Evolutionary conservation across 495 filamentous ascomycete genomes (phyloP), one percentile per base, ranked within the genome.

Genomic region (Xylaria venustula): DNA sequence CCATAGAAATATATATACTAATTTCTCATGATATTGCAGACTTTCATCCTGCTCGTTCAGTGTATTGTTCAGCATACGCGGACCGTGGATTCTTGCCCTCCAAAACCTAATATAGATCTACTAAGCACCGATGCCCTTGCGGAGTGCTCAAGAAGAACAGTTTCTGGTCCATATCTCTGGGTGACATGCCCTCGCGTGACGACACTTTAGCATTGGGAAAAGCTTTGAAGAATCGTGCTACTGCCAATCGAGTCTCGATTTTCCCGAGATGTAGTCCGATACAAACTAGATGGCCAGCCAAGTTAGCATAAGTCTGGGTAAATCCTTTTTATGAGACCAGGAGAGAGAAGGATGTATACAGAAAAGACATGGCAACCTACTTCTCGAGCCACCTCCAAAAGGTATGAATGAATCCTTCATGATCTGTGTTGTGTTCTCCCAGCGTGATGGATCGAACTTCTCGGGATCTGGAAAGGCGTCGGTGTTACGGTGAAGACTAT

Each of bases 401-500:
- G 62, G 49, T 23, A 61, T 49, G 19, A 56, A 55, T 6, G 28
- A 7, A 26, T 46, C 19, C n/a, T 64, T 63, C 61, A 63, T 63
- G 0, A 19, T 46, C 41, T 28, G 34, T 20, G 61, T 63, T 6
- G 61, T 45, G n/a, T 58, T 44, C 30, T 63, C 61, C 61, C 61
- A 63, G 20, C 61, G 22, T 0, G 48, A 58, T 12, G 61, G 61
- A 36, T 63, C 47, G 17, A 63, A 64, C n/a, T 40, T 41, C 9
- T 69, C 58, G 22, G 73, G 72, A 36, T 72, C 61, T 7, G 60
- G 48, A 45, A 63, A 74, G n/a, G 70, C 61, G 19, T 23, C 7
- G 0, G 61, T 49, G 42, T 73, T 59, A 9, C 68, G 58, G 37
- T 75, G 72, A 14, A 75, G 48, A n/a, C 41, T 70, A 41, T 70